Evolutionary conservation across 352 stramenopile genomes (phyloP), one percentile per base, ranked within the genome.

Genomic region (Phytophthora multivora): DNA sequence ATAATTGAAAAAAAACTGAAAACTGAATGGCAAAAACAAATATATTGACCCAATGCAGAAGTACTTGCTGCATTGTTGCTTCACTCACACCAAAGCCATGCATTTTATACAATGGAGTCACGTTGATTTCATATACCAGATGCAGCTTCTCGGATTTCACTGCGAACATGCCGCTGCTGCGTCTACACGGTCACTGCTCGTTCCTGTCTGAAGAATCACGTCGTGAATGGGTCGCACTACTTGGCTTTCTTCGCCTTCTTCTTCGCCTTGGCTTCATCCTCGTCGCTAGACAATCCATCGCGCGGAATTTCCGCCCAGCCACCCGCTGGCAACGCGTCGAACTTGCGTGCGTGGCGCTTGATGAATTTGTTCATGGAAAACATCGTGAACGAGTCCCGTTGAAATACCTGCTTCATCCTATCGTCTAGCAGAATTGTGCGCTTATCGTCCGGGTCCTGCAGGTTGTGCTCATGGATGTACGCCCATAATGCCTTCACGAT

Each of bases 401-500:
- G 75, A 69, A 95, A 95, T 36, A 91, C 82, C 50, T 77, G 67
- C 45, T 74, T 81, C 77, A 98, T 83, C 56, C 67, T 89, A 46
- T 92, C 80, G 67, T 98, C 94, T 47, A 97, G 69, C 15, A 98
- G 59, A 60, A 99, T 99, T 55, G 90, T 86, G 15, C 91, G 88
- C 71, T 98, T 97, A 64, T 99, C 89, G 12, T 84, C 66, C 21
- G 97, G 96, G 79, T 98, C 94, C 74, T 99, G 97, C 41, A 99
- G 74, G 19, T 97, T 72, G 58, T 99, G 83, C 40, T 96, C 89
- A 48, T 93, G 89, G 54, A 99, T 98, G 69, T 99, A 98, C 51
- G 96, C 87, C 97, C 97, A 99, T 15, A 99, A 64, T 30, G 80
- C 71, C 64, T 98, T 98, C 25, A 98, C 93, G 43, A 98, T 93